A percentile compares a stretch with the other conserved stretches of the same genome.
Evolutionary conservation across 441 rosid species (phyloP).

Genomic region (Isatis lusitanica): DNA sequence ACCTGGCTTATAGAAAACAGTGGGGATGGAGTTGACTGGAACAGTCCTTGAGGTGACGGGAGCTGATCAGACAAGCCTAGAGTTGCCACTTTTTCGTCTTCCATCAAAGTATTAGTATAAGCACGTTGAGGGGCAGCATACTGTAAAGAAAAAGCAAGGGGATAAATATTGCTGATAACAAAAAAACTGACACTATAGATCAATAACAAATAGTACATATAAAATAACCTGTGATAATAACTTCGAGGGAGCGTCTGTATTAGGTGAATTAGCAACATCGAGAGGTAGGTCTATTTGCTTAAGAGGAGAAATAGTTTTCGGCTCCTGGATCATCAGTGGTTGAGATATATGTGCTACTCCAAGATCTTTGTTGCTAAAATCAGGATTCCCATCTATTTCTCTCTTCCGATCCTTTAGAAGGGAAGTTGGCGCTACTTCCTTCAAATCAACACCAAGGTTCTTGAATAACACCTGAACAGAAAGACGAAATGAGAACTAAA

Average conservation of each 20-base stretch:
- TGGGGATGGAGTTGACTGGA: slow-evolving; percentile 77
- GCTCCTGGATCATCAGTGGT: slow-evolving; percentile 71
- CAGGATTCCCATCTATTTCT: slow-evolving; percentile 97
- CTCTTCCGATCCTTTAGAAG: slow-evolving; percentile 92
- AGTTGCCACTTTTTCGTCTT: slow-evolving; percentile 84
- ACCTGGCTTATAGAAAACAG: slow-evolving; percentile 79
- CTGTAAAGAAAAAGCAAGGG: slow-evolving; percentile 40
- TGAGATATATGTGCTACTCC: slow-evolving; percentile 63
- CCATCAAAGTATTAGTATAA: slow-evolving; percentile 66
- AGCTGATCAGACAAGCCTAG: slow-evolving; percentile 83
- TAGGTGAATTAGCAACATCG: slow-evolving; percentile 79
- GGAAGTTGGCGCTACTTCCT: slow-evolving; percentile 86
- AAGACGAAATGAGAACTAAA: neutral
- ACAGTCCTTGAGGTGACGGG: slow-evolving; percentile 77
- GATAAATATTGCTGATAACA: neutral
- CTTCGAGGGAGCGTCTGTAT: slow-evolving; percentile 65
- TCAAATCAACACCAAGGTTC: slow-evolving; percentile 90
- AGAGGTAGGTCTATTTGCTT: slow-evolving; percentile 79
- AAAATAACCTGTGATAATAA: slow-evolving; percentile 70
- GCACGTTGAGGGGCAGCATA: slow-evolving; percentile 72
- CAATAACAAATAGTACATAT: neutral
- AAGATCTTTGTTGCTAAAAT: slow-evolving; percentile 92
- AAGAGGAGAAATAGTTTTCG: slow-evolving; percentile 62
- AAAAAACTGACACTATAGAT: neutral
- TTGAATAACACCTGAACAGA: slow-evolving; percentile 79